phyloP scores from a whole-genome alignment of 2,329 filamentous ascomycete genomes.

The Colletotrichum kahawae region DNA sequence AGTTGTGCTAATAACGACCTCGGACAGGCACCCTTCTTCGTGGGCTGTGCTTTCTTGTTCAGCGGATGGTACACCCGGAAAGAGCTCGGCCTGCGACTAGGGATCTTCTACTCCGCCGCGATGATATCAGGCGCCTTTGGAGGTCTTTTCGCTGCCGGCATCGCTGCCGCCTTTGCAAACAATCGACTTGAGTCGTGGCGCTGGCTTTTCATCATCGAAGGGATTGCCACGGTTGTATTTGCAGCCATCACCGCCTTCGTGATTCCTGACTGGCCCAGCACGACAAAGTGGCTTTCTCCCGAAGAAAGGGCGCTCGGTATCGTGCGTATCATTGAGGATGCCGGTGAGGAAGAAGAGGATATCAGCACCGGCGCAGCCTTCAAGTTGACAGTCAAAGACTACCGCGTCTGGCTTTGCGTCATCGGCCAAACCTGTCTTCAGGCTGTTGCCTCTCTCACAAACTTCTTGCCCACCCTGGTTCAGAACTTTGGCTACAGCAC shows the following conservation, averaged over 20 bases:
- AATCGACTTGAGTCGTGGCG: slow-evolving; percentile 51
- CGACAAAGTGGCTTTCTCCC: background rate
- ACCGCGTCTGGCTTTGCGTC: background rate
- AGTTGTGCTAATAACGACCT: accelerated
- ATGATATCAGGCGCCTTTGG: slow-evolving; percentile 36
- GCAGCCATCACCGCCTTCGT: slow-evolving; percentile 6
- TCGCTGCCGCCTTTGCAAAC: slow-evolving; percentile 14
- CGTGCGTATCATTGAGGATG: background rate
- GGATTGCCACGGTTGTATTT: slow-evolving; percentile 36
- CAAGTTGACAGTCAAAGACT: background rate
- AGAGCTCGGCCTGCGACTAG: slow-evolving; percentile 19
- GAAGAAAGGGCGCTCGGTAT: background rate
- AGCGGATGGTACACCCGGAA: slow-evolving; percentile 22
- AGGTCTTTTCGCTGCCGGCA: slow-evolving; percentile 32
- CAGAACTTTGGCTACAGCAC: background rate
- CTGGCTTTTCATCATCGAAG: slow-evolving; percentile 56
- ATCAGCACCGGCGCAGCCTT: background rate
- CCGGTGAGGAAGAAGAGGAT: background rate
- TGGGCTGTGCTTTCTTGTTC: slow-evolving; percentile 24
- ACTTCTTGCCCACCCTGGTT: background rate
- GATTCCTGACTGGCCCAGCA: slow-evolving; percentile 24
- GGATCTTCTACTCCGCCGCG: slow-evolving; percentile 32
- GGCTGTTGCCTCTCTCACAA: background rate
- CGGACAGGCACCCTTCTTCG: slow-evolving; percentile 18
- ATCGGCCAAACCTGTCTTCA: background rate